Evolutionary conservation across 768 basidiomycete genomes (phyloP), one percentile per base, ranked within the genome.

Genomic region (Plicaturopsis crispa): DNA sequence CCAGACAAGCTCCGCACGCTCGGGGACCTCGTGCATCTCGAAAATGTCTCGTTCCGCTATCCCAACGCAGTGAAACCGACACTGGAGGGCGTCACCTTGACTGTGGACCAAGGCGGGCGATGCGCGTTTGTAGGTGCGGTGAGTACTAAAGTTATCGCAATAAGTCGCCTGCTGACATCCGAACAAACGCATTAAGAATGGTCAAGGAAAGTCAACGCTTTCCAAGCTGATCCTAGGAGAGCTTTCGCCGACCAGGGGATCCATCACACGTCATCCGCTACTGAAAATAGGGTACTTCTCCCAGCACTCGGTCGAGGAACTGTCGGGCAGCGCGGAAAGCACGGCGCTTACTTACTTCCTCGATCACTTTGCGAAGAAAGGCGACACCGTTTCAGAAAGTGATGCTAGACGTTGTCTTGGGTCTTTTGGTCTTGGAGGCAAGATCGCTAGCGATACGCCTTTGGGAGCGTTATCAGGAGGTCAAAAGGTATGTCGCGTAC

Each of bases 301-400:
- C 0, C 80, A 84, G 48, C 73, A 79, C 49, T 66, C 69, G 0
- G 77, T 82, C 11, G 78, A 81, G 45, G 62, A 66, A 28, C 61
- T 79, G 3, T 59, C 69, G 7, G 49, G 56, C 3, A 45, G 38
- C 36, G 24, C 40, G 31, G 41, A 46, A 14, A 47, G 44, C 16
- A 48, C 64, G 17, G 56, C 63, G 5, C 46, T 52, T 13, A 42
- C 48, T 3, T 45, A 52, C 40, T 48, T 56, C 30, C 39, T 63
- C 8, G 39, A 41, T n/a, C 47, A 57, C 39, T 57, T 61, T 37
- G 34, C 52, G 3, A 41, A 50, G 13, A 24, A 47, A 14, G 42
- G 53, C 16, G 44, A 47, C n/a, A n/a, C n/a, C n/a, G 24, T 35
- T 36, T 53, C 57, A 4, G 70, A 73, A 42, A 56, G 59, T 30